Conservation (phyloP, 2,329 filamentous ascomycete genomes). For the Nectriaceae sp. region DNA sequence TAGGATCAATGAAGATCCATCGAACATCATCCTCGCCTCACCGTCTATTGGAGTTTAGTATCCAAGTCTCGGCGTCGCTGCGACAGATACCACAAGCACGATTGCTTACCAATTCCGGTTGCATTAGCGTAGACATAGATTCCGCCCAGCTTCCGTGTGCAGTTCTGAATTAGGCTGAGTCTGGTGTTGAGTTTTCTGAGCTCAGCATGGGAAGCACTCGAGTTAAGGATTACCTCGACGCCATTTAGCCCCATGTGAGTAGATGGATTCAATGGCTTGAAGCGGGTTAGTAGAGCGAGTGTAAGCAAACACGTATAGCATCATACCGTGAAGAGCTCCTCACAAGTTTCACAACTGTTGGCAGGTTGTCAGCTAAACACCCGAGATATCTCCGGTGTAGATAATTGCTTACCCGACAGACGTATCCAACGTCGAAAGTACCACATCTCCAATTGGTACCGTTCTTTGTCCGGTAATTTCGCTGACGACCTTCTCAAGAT, state of each 20-base stretch:
- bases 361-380: too few species aligned
- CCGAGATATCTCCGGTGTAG: too few species aligned
- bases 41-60: too few species aligned
- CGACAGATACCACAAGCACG: too few species aligned
- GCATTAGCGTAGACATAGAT: slow-evolving; percentile 52
- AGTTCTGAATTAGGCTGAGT: slow-evolving; percentile 65
- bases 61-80: too few species aligned
- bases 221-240: slow-evolving; percentile 73
- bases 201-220: slow-evolving; percentile 42
- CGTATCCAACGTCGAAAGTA: slow-evolving; percentile 42
- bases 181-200: slow-evolving; percentile 66
- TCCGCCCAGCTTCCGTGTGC: slow-evolving; percentile 63
- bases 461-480: slow-evolving; percentile 44
- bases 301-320: too few species aligned
- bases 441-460: slow-evolving; percentile 43
- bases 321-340: slow-evolving; percentile 36
- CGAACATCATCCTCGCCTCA: slow-evolving; percentile 53
- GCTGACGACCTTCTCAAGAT: slow-evolving; percentile 56
- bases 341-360: slow-evolving; percentile 48
- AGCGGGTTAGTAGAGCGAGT: too few species aligned
- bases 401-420: slow-evolving; percentile 37
- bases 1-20: slow-evolving; percentile 61
- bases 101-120: slow-evolving; percentile 63
- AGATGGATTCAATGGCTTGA: slow-evolving; percentile 18
- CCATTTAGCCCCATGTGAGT: slow-evolving; percentile 49